Base-by-base conservation (phyloP, 345 rosid genomes). In the Eucalyptus lansdowneana region DNA sequence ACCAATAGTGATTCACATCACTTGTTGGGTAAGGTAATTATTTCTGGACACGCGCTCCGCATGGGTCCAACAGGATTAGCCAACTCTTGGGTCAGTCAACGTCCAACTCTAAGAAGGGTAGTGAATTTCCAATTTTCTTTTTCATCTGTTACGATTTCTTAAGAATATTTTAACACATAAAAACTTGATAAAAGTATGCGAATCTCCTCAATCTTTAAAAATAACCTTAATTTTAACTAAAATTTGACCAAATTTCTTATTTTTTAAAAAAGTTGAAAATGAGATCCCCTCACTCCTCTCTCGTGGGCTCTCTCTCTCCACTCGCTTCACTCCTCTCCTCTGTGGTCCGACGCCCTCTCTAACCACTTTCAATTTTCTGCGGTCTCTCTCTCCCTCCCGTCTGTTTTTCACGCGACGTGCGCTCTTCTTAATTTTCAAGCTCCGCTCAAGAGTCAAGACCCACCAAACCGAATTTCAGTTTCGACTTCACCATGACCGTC, bases 381-480 rank as follows among this genome's bases (percentile, higher is more conserved):
- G 51, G 51, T 14, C 8, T 17, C 8, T 6, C 56, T 16, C 56
- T 51, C 56, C 22, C 56, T 53, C 44, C 21, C 80, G 81, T 11
- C 80, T 15, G 19, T 50, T 42, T 69, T 69, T 11, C 80, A 69
- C 42, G 80, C 42, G 19, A 31, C 24, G 56, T 24, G 56, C 21
- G 2, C 56, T 53, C 24, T 16, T 47, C 49, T 49, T 49, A 13
- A 15, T 47, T 13, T 11, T 47, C 50, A 47, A 47, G 13, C 50
- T 47, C 50, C 50, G 50, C 13, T 11, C 50, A 47, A 47, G 50
- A 47, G 50, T 47, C 50, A 47, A 47, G 50, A 34, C 99, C 99
- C 51, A 95, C 89, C 40, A 97, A 91, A 87, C 96, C 98, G 87
- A 96, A 97, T 90, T 97, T 97, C 94, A 97, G 91, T 87, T 92